Percentiles rank a stretch among this genome's conserved stretches.
Conservation (phyloP, 176 grass and related monocot genomes). For the Dactylis glomerata region DNA sequence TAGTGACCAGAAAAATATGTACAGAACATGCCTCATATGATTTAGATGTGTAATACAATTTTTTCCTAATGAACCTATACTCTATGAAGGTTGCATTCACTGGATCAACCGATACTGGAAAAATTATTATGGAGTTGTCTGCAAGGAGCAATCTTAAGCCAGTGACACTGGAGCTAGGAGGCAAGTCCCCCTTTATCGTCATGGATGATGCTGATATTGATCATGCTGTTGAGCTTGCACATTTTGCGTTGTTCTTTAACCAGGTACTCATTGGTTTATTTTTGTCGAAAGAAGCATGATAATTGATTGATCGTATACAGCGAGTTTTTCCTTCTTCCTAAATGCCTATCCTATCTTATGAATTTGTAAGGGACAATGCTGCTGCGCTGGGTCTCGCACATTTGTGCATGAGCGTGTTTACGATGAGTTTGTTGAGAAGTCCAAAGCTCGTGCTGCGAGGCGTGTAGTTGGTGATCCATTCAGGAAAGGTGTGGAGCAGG, state of each 20-base stretch:
- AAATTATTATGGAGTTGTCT: constrained; percentile 86
- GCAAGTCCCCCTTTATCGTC: constrained; percentile 93
- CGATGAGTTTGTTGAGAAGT: constrained; percentile 92
- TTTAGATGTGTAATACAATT: background rate
- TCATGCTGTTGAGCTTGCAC: constrained; percentile 88
- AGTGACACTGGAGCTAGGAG: constrained; percentile 92
- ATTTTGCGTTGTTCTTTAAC: constrained; percentile 95
- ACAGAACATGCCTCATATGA: no score
- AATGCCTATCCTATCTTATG: background rate
- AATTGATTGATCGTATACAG: background rate
- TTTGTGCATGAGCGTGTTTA: constrained; percentile 95
- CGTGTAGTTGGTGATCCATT: constrained; percentile 97
- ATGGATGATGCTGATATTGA: constrained; percentile 95
- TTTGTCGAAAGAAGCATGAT: background rate
- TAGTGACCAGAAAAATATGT: no score
- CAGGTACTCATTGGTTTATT: constrained; percentile 47
- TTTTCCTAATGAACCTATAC: background rate
- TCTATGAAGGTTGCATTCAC: constrained; percentile 78
- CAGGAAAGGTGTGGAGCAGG: constrained; percentile 85
- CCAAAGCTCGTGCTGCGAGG: constrained; percentile 77
- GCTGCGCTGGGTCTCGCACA: constrained; percentile 92
- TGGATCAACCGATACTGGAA: constrained; percentile 83
- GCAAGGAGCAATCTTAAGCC: constrained; percentile 92
- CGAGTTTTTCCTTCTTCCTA: background rate
- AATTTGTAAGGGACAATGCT: constrained; percentile 81